Conservation (phyloP, 352 stramenopile genomes). For the Phytophthora litchii region DNA sequence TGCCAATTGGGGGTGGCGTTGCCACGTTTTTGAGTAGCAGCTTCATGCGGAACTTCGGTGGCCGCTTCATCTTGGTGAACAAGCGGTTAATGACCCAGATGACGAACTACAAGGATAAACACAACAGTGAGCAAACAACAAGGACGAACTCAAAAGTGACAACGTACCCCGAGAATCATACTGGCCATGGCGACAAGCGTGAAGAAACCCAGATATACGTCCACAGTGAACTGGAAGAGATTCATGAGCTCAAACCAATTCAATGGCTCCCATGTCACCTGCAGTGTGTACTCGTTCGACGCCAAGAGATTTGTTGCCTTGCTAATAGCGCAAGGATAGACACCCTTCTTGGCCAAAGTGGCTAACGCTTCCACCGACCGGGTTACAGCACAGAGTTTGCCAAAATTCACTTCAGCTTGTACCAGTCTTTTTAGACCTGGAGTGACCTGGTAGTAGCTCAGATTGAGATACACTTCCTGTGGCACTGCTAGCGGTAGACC, state of each 20-base stretch:
- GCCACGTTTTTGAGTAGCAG: conserved; percentile 92
- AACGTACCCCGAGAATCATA: conserved; percentile 81
- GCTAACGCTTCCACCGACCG: conserved; percentile 60
- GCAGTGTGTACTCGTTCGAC: conserved; percentile 82
- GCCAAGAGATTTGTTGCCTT: conserved; percentile 67
- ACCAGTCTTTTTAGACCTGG: conserved; percentile 71
- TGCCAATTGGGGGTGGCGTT: conserved; percentile 82
- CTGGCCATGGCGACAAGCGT: conserved; percentile 89
- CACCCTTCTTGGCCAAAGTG: conserved; percentile 74
- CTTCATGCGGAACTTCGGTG: conserved; percentile 92
- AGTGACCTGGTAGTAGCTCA: conserved; percentile 83
- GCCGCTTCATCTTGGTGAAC: conserved; percentile 95
- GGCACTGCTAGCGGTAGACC: conserved; percentile 62
- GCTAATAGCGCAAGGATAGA: conserved; percentile 66
- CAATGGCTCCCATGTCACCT: conserved; percentile 91
- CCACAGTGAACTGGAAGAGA: conserved; percentile 94
- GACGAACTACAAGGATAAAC: conserved; percentile 53
- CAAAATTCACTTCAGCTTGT: conserved; percentile 71
- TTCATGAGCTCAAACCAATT: conserved; percentile 96
- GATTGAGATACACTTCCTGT: conserved; percentile 73
- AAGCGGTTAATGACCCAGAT: conserved; percentile 95
- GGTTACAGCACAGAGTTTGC: conserved; percentile 74
- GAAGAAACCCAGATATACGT: conserved; percentile 96
- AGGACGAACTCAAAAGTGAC: background rate
- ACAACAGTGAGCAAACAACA: conserved; percentile 38